Conservation (phyloP, 164 flowering plant species). For the Cinnamomum micranthum region DNA sequence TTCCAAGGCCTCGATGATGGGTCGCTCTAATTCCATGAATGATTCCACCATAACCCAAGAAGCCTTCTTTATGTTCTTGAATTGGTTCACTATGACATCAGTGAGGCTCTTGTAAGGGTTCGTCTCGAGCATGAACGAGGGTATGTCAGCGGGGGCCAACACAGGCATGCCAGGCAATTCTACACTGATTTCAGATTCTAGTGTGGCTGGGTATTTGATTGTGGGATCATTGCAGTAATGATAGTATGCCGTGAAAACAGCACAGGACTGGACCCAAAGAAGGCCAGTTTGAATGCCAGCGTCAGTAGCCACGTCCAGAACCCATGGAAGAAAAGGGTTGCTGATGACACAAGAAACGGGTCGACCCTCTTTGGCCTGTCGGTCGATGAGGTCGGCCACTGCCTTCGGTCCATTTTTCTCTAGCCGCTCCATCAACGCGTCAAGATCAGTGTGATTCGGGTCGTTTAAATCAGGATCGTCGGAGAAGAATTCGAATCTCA, state of each 20-base stretch:
- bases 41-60: slow-evolving; percentile 63
- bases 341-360: slow-evolving; percentile 65
- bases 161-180: slow-evolving; percentile 55
- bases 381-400: slow-evolving; percentile 32
- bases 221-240: slow-evolving; percentile 36
- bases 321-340: slow-evolving; percentile 85
- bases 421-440: slow-evolving; percentile 33
- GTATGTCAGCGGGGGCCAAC: slow-evolving; percentile 53
- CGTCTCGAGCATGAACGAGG: slow-evolving; percentile 56
- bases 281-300: slow-evolving; percentile 51
- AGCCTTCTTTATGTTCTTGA: slow-evolving; percentile 44
- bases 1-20: slow-evolving; percentile 32
- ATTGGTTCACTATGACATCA: slow-evolving; percentile 42
- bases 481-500: slow-evolving; percentile 62
- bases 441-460: slow-evolving; percentile 31
- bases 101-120: slow-evolving; percentile 30
- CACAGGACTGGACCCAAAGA: slow-evolving; percentile 78
- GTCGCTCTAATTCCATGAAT: slow-evolving; percentile 62
- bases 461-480: slow-evolving; percentile 48
- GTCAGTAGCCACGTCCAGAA: slow-evolving; percentile 49
- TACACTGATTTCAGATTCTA: slow-evolving; percentile 28
- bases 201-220: slow-evolving; percentile 39
- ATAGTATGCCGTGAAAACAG: slow-evolving; percentile 55
- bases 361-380: slow-evolving; percentile 30
- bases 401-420: slow-evolving; percentile 34